phyloP scores from a whole-genome alignment of 768 basidiomycete species.

The Mycena alexandri region DNA sequence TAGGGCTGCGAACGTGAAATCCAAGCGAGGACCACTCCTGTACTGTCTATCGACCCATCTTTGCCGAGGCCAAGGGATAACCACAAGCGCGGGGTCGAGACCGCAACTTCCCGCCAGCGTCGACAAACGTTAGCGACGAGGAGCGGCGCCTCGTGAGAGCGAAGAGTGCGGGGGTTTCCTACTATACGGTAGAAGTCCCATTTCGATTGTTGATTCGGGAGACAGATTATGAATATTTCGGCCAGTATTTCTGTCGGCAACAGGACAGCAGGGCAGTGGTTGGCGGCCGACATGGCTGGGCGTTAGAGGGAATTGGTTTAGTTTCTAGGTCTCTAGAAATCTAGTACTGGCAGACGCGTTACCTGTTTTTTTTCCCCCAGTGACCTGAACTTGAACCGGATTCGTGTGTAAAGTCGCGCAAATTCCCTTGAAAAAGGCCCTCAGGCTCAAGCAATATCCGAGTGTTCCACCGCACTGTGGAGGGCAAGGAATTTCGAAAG shows the following conservation, averaged over 20 bases:
- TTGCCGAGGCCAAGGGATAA: neutral
- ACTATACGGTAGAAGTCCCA: neutral
- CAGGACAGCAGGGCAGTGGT: neutral
- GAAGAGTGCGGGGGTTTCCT: neutral
- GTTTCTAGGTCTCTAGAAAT: too few relatives aligned
- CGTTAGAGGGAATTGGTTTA: too few relatives aligned
- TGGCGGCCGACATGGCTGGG: neutral
- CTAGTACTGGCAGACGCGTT: too few relatives aligned
- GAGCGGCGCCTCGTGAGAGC: constrained; percentile 7
- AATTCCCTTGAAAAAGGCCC: too few relatives aligned
- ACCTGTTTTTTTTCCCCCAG: too few relatives aligned
- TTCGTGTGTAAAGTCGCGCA: too few relatives aligned
- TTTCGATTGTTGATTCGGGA: neutral
- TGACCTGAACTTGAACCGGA: too few relatives aligned
- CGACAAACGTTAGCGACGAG: constrained; percentile 4
- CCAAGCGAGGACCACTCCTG: neutral
- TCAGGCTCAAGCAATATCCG: too few relatives aligned
- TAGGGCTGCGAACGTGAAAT: constrained; percentile 5
- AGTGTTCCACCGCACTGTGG: too few relatives aligned
- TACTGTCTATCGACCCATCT: neutral
- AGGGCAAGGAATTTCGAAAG: too few relatives aligned
- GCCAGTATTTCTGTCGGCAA: constrained; percentile 8
- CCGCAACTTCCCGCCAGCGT: constrained; percentile 12
- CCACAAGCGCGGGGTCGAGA: constrained; percentile 13
- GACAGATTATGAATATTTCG: constrained; percentile 16